phyloP scores from a whole-genome alignment of 192 early-diverging fungal species.

The Umbelopsis isabellina region DNA sequence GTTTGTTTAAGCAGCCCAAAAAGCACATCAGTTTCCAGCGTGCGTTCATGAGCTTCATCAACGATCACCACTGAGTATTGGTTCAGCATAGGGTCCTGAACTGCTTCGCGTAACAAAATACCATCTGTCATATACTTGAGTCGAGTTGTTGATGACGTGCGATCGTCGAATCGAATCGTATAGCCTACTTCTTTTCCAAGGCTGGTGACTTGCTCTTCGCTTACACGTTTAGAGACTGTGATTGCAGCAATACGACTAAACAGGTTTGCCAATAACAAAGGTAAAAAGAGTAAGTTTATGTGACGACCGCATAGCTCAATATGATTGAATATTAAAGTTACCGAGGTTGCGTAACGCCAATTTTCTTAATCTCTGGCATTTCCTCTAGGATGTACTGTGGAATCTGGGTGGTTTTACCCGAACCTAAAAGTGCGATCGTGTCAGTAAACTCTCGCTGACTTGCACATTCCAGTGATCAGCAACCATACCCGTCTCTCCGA shows the following conservation, averaged over 20 bases:
- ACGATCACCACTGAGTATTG: slow-evolving; percentile 92
- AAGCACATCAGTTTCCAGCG: slow-evolving; percentile 90
- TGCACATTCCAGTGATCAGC: no score
- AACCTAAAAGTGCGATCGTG: slow-evolving; percentile 38
- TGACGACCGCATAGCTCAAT: not conserved
- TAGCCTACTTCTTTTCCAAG: slow-evolving; percentile 89
- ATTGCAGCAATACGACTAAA: slow-evolving; percentile 81
- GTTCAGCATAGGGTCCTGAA: slow-evolving; percentile 77
- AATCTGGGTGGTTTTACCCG: slow-evolving; percentile 88
- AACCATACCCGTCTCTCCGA: slow-evolving; percentile 84
- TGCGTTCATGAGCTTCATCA: slow-evolving; percentile 97
- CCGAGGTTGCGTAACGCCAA: slow-evolving; percentile 81
- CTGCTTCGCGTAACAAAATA: slow-evolving; percentile 88
- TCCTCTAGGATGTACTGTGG: slow-evolving; percentile 78
- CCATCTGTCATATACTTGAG: slow-evolving; percentile 99
- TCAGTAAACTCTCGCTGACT: no score
- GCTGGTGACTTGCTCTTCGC: slow-evolving; percentile 84
- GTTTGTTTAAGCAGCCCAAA: slow-evolving; percentile 87
- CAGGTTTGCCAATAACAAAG: not conserved
- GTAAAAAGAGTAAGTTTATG: not conserved
- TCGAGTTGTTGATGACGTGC: slow-evolving; percentile 78
- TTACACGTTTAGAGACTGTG: slow-evolving; percentile 93
- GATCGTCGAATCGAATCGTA: slow-evolving; percentile 95
- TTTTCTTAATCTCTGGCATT: slow-evolving; percentile 44
- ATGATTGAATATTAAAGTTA: slow-evolving; percentile 17